Evolutionary conservation across 2,329 filamentous ascomycete species (phyloP), one percentile per base, ranked within the genome.

Genomic region (Trichoderma brevicompactum): DNA sequence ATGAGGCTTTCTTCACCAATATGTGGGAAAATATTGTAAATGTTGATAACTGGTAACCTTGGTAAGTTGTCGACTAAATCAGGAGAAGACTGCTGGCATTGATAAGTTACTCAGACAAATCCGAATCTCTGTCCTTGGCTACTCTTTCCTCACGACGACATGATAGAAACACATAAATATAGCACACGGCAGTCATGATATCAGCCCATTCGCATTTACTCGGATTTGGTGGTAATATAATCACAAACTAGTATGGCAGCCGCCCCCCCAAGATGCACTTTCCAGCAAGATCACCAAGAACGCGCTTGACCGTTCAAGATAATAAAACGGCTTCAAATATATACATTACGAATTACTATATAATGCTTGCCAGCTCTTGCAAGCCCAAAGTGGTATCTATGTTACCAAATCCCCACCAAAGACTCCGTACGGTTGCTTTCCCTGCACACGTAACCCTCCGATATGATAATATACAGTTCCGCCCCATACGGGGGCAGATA

Each of bases 261-360:
- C 36, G 36, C 36, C 36, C 5, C 34, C 34, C 34, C 36, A 10
- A 38, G 36, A 38, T 38, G n/a, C 32, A 19, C 12, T 54, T 28
- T 41, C 36, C 13, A 50, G 9, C 2, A 34, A 7, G 8, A 34
- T 2, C 28, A 50, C n/a, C 5, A 46, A 19, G 17, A 46, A 41
- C 36, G 12, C 40, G 13, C 40, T 19, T 46, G 23, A 28, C 23
- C 23, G 5, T 28, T 28, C 5, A 28, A 28, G 2, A 3, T 28
- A 5, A 28, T 28, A 28, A 28, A 28, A 28, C 23, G 28, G 28
- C 13, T 17, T 40, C 19, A 34, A 28, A 40, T 60, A 49, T 59
- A 41, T 23, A 61, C 40, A 52, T 53, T 53, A 63, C 40, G 34
- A 15, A 63, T 63, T 62, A 62, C 7, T 46, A 19, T 46, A 54